Conservation (phyloP, 2,329 filamentous ascomycete genomes). For the Cryoendolithus antarcticus region DNA sequence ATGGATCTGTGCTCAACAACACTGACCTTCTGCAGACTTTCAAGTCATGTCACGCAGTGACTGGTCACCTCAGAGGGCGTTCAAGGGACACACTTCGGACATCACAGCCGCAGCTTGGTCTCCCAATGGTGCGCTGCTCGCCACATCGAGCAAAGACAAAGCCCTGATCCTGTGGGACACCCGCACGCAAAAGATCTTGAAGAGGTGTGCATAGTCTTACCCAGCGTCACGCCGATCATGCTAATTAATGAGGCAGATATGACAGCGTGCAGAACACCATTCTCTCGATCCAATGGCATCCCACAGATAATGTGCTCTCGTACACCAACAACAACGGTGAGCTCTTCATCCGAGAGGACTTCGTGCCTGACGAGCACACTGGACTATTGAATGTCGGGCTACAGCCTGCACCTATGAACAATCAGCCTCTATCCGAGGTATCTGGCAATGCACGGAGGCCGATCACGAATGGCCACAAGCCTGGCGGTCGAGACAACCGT, state of each 20-base stretch:
- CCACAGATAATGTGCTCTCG: slow-evolving; percentile 72
- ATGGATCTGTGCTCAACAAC: not conserved
- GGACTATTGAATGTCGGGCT: slow-evolving; percentile 38
- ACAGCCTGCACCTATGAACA: slow-evolving; percentile 75
- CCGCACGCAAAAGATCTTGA: slow-evolving; percentile 69
- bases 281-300: slow-evolving; percentile 82
- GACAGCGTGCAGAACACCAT: slow-evolving; percentile 64
- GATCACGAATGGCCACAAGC: slow-evolving; percentile 40
- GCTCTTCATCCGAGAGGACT: slow-evolving; percentile 73
- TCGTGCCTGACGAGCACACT: slow-evolving; percentile 40
- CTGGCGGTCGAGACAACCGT: too few species aligned
- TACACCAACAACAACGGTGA: slow-evolving; percentile 91
- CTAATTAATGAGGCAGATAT: slow-evolving; percentile 26
- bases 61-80: slow-evolving; percentile 75
- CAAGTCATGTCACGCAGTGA: slow-evolving; percentile 79
- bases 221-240: not conserved
- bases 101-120: slow-evolving; percentile 88
- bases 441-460: slow-evolving; percentile 51
- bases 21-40: slow-evolving; percentile 41
- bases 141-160: slow-evolving; percentile 44
- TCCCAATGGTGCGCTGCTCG: slow-evolving; percentile 81
- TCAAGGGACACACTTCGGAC: slow-evolving; percentile 67
- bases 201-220: slow-evolving; percentile 34
- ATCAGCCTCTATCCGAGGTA: slow-evolving; percentile 61
- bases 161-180: slow-evolving; percentile 79